Evolutionary conservation across 2,329 filamentous ascomycete genomes (phyloP).

Genomic region (Fusarium sacchari): DNA sequence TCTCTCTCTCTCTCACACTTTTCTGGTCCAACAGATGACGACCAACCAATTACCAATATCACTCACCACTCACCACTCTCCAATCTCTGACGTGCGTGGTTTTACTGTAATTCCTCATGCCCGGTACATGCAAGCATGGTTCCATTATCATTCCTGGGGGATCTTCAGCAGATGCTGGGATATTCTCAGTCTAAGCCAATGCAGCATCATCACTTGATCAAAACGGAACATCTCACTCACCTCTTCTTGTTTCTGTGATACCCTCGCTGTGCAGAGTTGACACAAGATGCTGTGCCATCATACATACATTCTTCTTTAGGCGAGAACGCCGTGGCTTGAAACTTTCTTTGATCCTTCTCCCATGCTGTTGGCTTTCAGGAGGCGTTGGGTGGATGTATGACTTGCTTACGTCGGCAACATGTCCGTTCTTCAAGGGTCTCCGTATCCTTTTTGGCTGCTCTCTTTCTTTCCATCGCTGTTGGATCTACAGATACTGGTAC

Average conservation of each 20-base stretch:
- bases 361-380: conserved; percentile 15
- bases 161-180: conserved; percentile 1
- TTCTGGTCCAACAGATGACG: background rate
- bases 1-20: background rate
- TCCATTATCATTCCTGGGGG: background rate
- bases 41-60: background rate
- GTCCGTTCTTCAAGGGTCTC: background rate
- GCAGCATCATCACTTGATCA: background rate
- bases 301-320: conserved; percentile 15
- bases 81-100: background rate
- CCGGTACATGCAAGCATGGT: background rate
- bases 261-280: conserved; percentile 8
- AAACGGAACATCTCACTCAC: background rate
- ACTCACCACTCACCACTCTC: background rate
- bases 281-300: conserved; percentile 15
- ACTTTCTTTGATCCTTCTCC: conserved; percentile 13
- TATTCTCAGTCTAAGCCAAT: background rate
- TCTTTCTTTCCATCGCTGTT: background rate
- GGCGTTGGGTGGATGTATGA: conserved; percentile 1
- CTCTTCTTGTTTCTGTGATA: background rate
- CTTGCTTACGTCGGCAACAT: background rate
- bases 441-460: background rate
- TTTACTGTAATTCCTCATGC: background rate
- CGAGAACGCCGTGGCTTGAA: conserved; percentile 12
- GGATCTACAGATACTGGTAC: background rate